Conservation (phyloP, 1,284 basidiomycete genomes). For the Rhodotorula glutinis region DNA sequence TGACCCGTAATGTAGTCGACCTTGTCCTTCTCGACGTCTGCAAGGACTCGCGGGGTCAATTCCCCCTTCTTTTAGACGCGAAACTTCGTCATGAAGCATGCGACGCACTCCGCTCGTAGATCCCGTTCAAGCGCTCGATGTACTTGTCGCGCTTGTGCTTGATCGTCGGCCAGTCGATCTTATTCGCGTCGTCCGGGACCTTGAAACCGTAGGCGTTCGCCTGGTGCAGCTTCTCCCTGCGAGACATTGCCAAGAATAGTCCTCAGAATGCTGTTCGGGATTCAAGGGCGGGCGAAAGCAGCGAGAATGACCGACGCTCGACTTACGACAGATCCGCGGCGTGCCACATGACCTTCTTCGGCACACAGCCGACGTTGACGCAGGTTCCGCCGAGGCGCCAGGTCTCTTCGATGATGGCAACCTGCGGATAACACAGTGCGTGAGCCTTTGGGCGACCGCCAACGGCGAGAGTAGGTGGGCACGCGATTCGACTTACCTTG, state of each 20-base stretch:
- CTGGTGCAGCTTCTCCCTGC: constrained; percentile 70
- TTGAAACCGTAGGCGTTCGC: constrained; percentile 69
- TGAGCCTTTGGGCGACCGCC: too few relatives aligned
- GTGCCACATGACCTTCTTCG: constrained; percentile 84
- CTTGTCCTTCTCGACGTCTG: constrained; percentile 79
- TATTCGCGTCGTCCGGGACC: constrained; percentile 53
- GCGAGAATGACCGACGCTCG: neutral
- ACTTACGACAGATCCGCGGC: constrained; percentile 72
- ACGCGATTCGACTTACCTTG: constrained; percentile 56
- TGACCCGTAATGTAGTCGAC: constrained; percentile 84
- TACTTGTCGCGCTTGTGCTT: constrained; percentile 95
- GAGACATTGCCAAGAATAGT: neutral
- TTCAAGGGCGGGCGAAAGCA: too few relatives aligned
- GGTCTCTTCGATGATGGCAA: constrained; percentile 71
- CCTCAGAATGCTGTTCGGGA: too few relatives aligned
- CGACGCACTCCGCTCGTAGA: constrained; percentile 58
- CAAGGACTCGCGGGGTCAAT: neutral
- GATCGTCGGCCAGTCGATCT: constrained; percentile 84
- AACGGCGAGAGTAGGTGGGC: too few relatives aligned
- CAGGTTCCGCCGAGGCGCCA: constrained; percentile 87
- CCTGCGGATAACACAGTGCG: neutral
- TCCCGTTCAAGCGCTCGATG: constrained; percentile 82
- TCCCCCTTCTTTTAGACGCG: too few relatives aligned
- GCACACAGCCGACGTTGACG: constrained; percentile 71
- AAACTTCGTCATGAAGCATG: too few relatives aligned